phyloP scores from a whole-genome alignment of 306 rosid genomes.

The Sechiopsis laciniata region DNA sequence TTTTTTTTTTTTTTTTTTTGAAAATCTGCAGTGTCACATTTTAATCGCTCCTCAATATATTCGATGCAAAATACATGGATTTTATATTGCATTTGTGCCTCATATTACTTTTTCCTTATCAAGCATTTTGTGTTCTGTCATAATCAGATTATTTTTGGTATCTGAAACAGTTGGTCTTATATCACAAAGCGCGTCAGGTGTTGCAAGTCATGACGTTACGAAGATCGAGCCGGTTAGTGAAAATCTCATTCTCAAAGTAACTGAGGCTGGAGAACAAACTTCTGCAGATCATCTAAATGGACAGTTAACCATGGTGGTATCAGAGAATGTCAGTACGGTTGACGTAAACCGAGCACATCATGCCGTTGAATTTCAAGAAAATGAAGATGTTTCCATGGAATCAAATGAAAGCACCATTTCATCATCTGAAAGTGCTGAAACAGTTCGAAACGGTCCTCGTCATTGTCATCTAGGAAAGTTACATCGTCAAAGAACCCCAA shows the following conservation, averaged over 20 bases:
- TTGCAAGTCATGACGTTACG: conserved; percentile 37
- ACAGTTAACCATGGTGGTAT: conserved; percentile 20
- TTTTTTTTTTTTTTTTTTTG: too few species aligned
- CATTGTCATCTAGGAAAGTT: conserved; percentile 44
- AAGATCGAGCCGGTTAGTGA: conserved; percentile 30
- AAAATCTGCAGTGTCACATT: not conserved
- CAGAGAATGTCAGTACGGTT: conserved; percentile 25
- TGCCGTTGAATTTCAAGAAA: conserved; percentile 29
- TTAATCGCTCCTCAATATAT: not conserved
- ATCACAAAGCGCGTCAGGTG: conserved; percentile 35
- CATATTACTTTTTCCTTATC: conserved; percentile 6
- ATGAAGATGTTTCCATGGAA: conserved; percentile 27
- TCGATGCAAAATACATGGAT: not conserved
- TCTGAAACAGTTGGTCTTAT: conserved; percentile 33
- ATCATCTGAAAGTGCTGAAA: conserved; percentile 40
- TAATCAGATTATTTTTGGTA: conserved; percentile 26
- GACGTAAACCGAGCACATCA: conserved; percentile 24
- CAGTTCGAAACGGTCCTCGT: conserved; percentile 34
- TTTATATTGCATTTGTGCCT: not conserved
- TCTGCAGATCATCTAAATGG: conserved; percentile 32
- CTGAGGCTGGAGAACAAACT: conserved; percentile 34
- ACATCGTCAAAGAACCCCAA: conserved; percentile 58
- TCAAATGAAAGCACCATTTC: conserved; percentile 35
- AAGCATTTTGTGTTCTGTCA: conserved; percentile 14
- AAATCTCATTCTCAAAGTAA: conserved; percentile 33